A percentile compares a stretch with the other conserved stretches of the same genome.
Evolutionary conservation across 75 land plant genomes (phyloP).

Genomic region (Chamaecyparis obtusa): DNA sequence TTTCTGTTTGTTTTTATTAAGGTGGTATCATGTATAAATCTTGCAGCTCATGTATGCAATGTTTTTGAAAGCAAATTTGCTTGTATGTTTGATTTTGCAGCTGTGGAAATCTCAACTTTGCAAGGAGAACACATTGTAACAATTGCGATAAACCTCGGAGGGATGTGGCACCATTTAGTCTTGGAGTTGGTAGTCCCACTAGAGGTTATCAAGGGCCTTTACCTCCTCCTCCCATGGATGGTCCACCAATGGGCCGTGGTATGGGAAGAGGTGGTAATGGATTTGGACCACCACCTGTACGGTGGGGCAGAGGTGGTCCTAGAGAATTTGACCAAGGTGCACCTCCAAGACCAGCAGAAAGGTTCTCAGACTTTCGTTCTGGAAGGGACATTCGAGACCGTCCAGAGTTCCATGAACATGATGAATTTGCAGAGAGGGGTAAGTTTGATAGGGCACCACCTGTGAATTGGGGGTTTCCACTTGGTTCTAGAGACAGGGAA

Average conservation of each 20-base stretch:
- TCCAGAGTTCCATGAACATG: constrained; percentile 39
- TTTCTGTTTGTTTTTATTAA: not conserved
- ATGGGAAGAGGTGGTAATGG: constrained; percentile 49
- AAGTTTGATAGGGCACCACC: constrained; percentile 43
- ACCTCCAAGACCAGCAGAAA: constrained; percentile 25
- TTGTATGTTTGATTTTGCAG: constrained; percentile 33
- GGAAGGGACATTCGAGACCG: constrained; percentile 42
- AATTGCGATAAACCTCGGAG: constrained; percentile 66
- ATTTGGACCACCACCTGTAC: constrained; percentile 53
- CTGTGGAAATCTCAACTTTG: constrained; percentile 77
- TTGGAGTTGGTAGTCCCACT: constrained; percentile 26
- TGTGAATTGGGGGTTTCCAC: constrained; percentile 35
- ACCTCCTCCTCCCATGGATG: constrained; percentile 35
- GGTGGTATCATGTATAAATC: not conserved
- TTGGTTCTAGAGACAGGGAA: constrained; percentile 41
- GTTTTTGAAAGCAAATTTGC: not conserved
- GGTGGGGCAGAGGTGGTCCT: constrained; percentile 57
- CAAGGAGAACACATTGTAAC: constrained; percentile 71
- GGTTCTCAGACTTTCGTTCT: constrained; percentile 48
- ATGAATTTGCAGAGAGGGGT: constrained; percentile 39
- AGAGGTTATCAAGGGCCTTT: constrained; percentile 30
- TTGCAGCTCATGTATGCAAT: not conserved
- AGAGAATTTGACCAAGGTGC: constrained; percentile 41
- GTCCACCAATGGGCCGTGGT: constrained; percentile 49
- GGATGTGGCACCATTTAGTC: constrained; percentile 18